Percentiles rank a stretch among this genome's conserved stretches.
phyloP scores from a whole-genome alignment of 2,329 filamentous ascomycete species.

The Phyllosticta citrichinensis region DNA sequence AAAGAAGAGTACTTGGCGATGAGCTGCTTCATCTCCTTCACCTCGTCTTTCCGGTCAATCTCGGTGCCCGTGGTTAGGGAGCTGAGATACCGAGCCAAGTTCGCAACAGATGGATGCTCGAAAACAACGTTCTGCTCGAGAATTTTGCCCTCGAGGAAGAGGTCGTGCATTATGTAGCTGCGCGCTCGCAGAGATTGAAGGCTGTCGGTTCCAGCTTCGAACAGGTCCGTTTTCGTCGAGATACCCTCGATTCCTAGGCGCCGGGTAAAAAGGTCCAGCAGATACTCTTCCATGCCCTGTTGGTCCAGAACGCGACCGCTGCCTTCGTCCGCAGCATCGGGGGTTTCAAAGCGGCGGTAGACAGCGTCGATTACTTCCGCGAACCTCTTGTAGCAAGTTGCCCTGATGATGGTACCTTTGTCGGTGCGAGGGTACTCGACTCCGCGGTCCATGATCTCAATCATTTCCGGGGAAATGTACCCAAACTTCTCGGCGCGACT shows the following conservation, averaged over 20 bases:
- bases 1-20: conserved; percentile 33
- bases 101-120: conserved; percentile 42
- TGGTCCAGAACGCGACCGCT: conserved; percentile 17
- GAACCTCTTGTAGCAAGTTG: conserved; percentile 41
- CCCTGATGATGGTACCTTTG: conserved; percentile 48
- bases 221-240: conserved; percentile 44
- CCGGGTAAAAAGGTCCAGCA: conserved; percentile 16
- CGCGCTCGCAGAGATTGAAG: conserved; percentile 49
- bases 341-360: conserved; percentile 23
- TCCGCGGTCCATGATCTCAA: conserved; percentile 38
- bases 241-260: conserved; percentile 16
- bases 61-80: conserved; percentile 31
- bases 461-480: conserved; percentile 43
- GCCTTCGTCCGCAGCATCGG: not conserved
- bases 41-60: conserved; percentile 24
- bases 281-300: conserved; percentile 23
- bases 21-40: conserved; percentile 37
- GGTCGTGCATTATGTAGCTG: conserved; percentile 39
- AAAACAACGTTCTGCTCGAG: conserved; percentile 50
- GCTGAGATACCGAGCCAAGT: conserved; percentile 37
- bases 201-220: conserved; percentile 48
- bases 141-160: conserved; percentile 36
- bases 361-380: conserved; percentile 36
- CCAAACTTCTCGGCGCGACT: conserved; percentile 41
- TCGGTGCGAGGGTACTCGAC: conserved; percentile 43